A percentile compares a stretch with the other conserved stretches of the same genome.
phyloP scores from a whole-genome alignment of 805 yeast genomes.

The Pichia cephalocereana region DNA sequence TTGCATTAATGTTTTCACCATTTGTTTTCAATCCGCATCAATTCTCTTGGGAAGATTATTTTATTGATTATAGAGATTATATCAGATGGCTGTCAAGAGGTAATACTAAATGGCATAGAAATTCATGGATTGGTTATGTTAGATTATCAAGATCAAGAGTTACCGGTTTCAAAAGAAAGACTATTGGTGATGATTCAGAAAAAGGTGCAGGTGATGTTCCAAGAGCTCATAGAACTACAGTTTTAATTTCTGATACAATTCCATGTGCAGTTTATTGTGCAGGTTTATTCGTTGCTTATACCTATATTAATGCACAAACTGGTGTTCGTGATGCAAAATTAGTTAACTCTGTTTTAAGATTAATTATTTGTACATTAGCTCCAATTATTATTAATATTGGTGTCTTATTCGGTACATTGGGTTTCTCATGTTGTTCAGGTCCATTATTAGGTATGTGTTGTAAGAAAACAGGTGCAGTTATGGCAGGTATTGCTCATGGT shows the following conservation, averaged over 20 bases:
- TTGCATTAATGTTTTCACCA: constrained; percentile 86
- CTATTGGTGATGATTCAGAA: constrained; percentile 70
- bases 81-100: constrained; percentile 89
- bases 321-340: constrained; percentile 51
- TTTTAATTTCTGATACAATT: constrained; percentile 59
- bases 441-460: constrained; percentile 92
- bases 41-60: constrained; percentile 92
- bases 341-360: constrained; percentile 66
- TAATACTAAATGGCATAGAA: constrained; percentile 81
- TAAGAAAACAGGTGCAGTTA: constrained; percentile 91
- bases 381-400: constrained; percentile 91
- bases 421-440: constrained; percentile 93
- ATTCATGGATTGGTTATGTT: constrained; percentile 81
- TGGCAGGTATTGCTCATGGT: constrained; percentile 95
- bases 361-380: constrained; percentile 73
- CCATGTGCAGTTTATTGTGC: constrained; percentile 70
- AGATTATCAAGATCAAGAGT: constrained; percentile 77
- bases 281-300: constrained; percentile 70
- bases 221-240: constrained; percentile 73
- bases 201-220: constrained; percentile 76
- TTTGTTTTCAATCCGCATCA: constrained; percentile 96
- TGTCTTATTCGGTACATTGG: constrained; percentile 65
- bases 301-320: constrained; percentile 77
- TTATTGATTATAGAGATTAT: constrained; percentile 91
- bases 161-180: constrained; percentile 74